Conservation (phyloP, 768 basidiomycete species). For the Pleurotus giganteus region DNA sequence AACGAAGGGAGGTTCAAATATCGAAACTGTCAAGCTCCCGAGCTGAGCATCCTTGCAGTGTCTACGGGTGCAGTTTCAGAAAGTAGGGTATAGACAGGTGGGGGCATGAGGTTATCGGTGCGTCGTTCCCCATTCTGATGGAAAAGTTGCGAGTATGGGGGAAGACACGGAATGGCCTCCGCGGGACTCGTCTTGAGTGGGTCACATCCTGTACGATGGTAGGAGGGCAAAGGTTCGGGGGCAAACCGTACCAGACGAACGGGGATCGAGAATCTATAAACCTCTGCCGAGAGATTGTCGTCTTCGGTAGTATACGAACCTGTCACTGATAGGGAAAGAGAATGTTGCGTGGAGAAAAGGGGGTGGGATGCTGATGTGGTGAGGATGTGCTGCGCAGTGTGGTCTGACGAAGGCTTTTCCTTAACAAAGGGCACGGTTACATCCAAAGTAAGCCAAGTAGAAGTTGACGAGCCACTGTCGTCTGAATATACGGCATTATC, state of each 20-base stretch:
- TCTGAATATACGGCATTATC: conserved; percentile 48
- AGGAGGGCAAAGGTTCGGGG: conserved; percentile 19
- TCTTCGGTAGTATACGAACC: conserved; percentile 53
- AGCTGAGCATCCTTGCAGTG: background rate
- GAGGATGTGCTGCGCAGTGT: conserved; percentile 33
- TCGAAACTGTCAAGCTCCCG: background rate
- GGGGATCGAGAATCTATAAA: conserved; percentile 46
- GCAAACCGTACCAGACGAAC: conserved; percentile 46
- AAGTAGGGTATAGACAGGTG: conserved; percentile 61
- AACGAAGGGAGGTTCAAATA: background rate
- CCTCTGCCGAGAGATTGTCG: conserved; percentile 27
- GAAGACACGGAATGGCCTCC: conserved; percentile 37
- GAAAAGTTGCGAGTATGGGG: conserved; percentile 79
- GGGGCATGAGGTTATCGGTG: conserved; percentile 60
- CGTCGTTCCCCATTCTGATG: conserved; percentile 70
- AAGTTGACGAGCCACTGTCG: conserved; percentile 30
- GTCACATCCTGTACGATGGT: conserved; percentile 7
- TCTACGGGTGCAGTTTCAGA: background rate
- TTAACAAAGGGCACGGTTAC: conserved; percentile 48
- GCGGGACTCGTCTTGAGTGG: background rate
- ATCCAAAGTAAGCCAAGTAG: conserved; percentile 61
- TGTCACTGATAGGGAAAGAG: conserved; percentile 48
- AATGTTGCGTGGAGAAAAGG: conserved; percentile 55
- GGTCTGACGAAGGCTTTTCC: conserved; percentile 17
- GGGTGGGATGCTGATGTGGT: conserved; percentile 52